A percentile compares a stretch with the other conserved stretches of the same genome.
Evolutionary conservation across 2,329 filamentous ascomycete genomes (phyloP).

Genomic region (Blumeria hordei): DNA sequence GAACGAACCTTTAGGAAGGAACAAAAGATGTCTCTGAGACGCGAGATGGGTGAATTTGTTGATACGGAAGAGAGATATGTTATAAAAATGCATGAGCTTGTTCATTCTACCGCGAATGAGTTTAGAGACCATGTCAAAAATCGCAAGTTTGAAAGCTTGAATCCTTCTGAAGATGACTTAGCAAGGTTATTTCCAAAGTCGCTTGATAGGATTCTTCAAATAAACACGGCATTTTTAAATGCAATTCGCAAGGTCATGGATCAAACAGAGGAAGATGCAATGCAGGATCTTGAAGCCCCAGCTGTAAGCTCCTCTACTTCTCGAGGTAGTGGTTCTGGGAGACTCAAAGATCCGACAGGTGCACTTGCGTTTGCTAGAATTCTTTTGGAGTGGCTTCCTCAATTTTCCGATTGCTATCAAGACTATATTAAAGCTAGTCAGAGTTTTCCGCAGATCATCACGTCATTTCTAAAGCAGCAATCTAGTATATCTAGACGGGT

Average conservation of each 20-base stretch:
- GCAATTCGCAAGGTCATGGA: constrained; percentile 57
- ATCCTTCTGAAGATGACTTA: constrained; percentile 47
- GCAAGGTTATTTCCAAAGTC: constrained; percentile 60
- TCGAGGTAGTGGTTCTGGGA: constrained; percentile 21
- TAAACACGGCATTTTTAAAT: constrained; percentile 61
- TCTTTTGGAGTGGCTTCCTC: constrained; percentile 77
- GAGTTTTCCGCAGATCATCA: constrained; percentile 61
- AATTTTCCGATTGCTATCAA: constrained; percentile 74
- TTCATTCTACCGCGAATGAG: constrained; percentile 57
- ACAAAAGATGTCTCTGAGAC: constrained; percentile 1
- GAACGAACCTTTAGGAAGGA: constrained; percentile 54
- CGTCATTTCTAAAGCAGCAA: constrained; percentile 51
- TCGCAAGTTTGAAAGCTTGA: constrained; percentile 34
- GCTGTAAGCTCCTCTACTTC: constrained; percentile 23
- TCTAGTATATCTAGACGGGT: constrained; percentile 66
- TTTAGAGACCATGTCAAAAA: constrained; percentile 46
- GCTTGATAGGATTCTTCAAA: constrained; percentile 52
- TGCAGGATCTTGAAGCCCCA: constrained; percentile 46
- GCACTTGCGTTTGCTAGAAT: constrained; percentile 55
- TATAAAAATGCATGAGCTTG: constrained; percentile 60
- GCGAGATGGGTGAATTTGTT: constrained; percentile 16
- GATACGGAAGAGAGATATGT: constrained; percentile 93
- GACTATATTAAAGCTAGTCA: constrained; percentile 84
- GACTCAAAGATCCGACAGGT: constrained; percentile 48
- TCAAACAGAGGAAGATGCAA: constrained; percentile 58